Evolutionary conservation across 2,329 filamentous ascomycete genomes (phyloP).

Genomic region (Ilyonectria mors-panacis): DNA sequence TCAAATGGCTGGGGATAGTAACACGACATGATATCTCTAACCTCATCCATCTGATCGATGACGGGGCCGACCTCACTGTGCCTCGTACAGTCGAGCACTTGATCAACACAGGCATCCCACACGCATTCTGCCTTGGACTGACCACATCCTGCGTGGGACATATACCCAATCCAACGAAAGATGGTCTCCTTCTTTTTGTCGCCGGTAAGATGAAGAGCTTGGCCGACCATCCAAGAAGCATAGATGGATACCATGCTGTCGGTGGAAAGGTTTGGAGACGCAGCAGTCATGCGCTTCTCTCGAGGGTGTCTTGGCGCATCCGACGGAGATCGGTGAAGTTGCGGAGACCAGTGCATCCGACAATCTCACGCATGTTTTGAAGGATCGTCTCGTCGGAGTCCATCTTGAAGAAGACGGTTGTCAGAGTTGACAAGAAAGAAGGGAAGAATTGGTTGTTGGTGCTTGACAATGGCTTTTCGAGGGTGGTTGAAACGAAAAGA

Average conservation of each 20-base stretch:
- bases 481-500: background rate
- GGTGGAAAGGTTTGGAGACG: slow-evolving; percentile 22
- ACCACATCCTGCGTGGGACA: background rate
- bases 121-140: background rate
- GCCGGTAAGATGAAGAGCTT: background rate
- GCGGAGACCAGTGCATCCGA: slow-evolving; percentile 44
- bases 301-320: slow-evolving; percentile 46
- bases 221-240: slow-evolving; percentile 48
- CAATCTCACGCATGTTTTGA: slow-evolving; percentile 34
- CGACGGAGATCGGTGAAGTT: slow-evolving; percentile 40
- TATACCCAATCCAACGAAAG: background rate
- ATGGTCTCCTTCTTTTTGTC: background rate
- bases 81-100: background rate
- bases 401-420: slow-evolving; percentile 34
- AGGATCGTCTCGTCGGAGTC: slow-evolving; percentile 35
- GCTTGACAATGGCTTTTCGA: background rate
- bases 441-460: too few species aligned
- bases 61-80: background rate
- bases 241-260: slow-evolving; percentile 45
- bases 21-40: background rate
- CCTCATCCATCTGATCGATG: background rate
- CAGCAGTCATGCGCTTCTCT: slow-evolving; percentile 37
- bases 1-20: background rate
- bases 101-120: background rate
- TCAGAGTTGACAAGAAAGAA: background rate